Evolutionary conservation across 306 rosid genomes (phyloP), one percentile per base, ranked within the genome.

Genomic region (Fagus sylvatica): DNA sequence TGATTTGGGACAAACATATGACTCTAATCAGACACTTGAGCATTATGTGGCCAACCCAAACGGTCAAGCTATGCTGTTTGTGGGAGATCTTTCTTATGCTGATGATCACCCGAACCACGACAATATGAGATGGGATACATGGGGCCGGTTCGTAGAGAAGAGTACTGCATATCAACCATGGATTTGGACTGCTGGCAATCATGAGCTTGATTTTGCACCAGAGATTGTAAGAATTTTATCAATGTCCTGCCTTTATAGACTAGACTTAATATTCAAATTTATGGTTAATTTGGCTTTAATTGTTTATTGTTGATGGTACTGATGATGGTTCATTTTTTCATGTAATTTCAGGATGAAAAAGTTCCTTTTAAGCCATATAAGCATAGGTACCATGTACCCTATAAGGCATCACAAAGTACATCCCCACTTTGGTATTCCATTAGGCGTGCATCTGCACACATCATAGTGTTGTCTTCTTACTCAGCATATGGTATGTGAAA

Each of bases 371-470:
- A 90, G 75, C 96, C 97, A 16, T 93, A 54, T 54, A 43, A 61
- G 46, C 84, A 78, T 19, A 91, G 96, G 7, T 91, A 81, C 82
- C 93, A 30, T 40, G 87, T 88, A 33, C 92, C 97, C 32, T 85
- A 87, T 67, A 74, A 69, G 84, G 91, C 92, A 72, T 84, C 93
- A 0, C 69, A 74, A 5, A 90, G 97, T 76, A 83, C 93, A 39
- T 76, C 86, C 42, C 93, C 90, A 10, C 86, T 95, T 28, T 95
- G 97, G 97, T 95, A 92, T 79, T 94, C 97, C 77, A 85, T 92
- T 82, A 89, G 88, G 79, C 90, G 96, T 80, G 97, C 97, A 85
- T 91, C 95, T n/a, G 91, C 97, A 54, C 71, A 95, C 84, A 87
- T 94, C 85, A 87, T 91, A 42, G 91, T 92, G 59, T 76, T 95